Conservation (phyloP, 805 yeast genomes). For the Zygosaccharomyces bailii region DNA sequence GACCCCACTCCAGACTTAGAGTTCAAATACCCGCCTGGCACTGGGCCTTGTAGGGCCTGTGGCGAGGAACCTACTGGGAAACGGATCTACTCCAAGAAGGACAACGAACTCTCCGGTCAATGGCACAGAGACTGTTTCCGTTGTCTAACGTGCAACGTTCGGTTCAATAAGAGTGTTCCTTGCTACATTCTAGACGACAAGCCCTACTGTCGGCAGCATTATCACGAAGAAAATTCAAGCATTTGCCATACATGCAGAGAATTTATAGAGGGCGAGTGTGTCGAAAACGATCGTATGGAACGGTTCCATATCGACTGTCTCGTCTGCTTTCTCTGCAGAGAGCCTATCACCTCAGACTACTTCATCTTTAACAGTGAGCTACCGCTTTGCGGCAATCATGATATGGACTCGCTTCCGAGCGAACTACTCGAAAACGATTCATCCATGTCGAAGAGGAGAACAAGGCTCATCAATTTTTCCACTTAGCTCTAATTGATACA, state of each 20-base stretch:
- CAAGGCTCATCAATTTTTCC: slow-evolving; percentile 30
- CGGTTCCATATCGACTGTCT: slow-evolving; percentile 77
- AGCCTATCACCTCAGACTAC: slow-evolving; percentile 52
- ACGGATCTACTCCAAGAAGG: slow-evolving; percentile 79
- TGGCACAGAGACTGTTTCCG: slow-evolving; percentile 90
- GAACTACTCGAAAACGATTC: slow-evolving; percentile 14
- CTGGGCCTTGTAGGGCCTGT: slow-evolving; percentile 83
- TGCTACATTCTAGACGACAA: slow-evolving; percentile 75
- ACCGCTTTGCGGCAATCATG: slow-evolving; percentile 33
- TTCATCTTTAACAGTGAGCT: slow-evolving; percentile 31
- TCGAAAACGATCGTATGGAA: slow-evolving; percentile 67
- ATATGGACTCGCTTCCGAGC: slow-evolving; percentile 22
- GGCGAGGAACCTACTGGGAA: slow-evolving; percentile 50
- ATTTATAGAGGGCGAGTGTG: slow-evolving; percentile 89
- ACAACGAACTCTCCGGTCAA: slow-evolving; percentile 73
- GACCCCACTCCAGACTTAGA: slow-evolving; percentile 3
- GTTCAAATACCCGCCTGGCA: slow-evolving; percentile 49
- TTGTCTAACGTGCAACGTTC: slow-evolving; percentile 60
- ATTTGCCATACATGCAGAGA: slow-evolving; percentile 64
- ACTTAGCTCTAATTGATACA: neutral
- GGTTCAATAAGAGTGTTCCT: slow-evolving; percentile 56
- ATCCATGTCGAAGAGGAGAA: slow-evolving; percentile 32
- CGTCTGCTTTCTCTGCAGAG: slow-evolving; percentile 59
- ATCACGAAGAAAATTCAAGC: slow-evolving; percentile 70
- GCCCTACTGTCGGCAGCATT: slow-evolving; percentile 80